Evolutionary conservation across 202 grass and related monocot genomes (phyloP).

Genomic region (Schoenoplectus triqueter): DNA sequence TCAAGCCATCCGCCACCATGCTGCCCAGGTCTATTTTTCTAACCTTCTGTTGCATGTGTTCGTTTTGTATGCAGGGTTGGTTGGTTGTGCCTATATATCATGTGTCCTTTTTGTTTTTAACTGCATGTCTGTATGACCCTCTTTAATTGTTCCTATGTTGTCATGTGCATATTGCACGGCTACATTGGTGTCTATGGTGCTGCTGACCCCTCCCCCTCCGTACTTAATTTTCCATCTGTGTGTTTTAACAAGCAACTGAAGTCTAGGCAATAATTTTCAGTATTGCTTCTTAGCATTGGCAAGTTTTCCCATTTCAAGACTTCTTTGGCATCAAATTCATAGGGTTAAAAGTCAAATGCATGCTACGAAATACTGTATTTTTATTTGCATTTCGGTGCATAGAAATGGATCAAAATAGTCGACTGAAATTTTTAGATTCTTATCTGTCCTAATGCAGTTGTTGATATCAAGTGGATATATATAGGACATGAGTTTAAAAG

Average conservation of each 20-base stretch:
- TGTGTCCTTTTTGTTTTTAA: conserved; percentile 13
- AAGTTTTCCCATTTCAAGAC: neutral
- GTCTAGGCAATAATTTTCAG: neutral
- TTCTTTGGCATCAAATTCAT: neutral
- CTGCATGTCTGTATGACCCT: too few species aligned
- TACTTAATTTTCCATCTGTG: neutral
- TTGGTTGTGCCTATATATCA: neutral
- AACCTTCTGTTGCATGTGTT: neutral
- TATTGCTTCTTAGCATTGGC: neutral
- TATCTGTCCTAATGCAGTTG: neutral
- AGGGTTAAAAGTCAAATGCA: neutral
- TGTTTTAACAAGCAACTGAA: neutral
- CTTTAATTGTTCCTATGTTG: neutral
- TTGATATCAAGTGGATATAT: neutral
- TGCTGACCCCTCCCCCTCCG: neutral
- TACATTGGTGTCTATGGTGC: neutral
- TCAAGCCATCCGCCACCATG: conserved; percentile 22
- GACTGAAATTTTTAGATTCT: neutral
- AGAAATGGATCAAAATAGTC: neutral
- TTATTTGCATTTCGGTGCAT: neutral
- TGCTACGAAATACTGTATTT: neutral
- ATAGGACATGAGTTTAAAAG: conserved; percentile 14
- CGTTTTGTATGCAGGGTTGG: neutral
- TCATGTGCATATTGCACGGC: neutral
- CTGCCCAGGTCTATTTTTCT: too few species aligned